Evolutionary conservation across 1,284 basidiomycete genomes (phyloP), one percentile per base, ranked within the genome.

Genomic region (Marasmius oreades): DNA sequence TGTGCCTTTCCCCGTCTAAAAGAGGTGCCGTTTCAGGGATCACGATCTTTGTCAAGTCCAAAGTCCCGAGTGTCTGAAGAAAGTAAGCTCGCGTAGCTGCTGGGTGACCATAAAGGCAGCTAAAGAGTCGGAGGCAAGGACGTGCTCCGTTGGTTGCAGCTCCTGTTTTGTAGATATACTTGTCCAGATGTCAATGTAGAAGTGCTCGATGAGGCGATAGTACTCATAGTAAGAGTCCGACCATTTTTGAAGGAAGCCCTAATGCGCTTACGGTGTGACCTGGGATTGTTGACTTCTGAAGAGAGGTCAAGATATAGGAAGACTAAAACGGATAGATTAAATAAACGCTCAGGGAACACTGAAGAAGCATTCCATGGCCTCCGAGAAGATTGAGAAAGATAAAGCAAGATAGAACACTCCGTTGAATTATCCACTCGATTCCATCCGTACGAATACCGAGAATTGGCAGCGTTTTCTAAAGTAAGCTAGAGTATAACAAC

Each of bases 351-450:
- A 91, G 61, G 92, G 89, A 1, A 84, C 85, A 61, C 81, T 84
- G 73, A 98, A 89, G 74, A 98, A 92, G 34, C 97, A 84, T 62
- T 93, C 86, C 47, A 99, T 74, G 5, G 97, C 96, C 71, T 99
- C 96, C 67, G 99, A 77, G 53, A 85, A 90, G 67, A 99, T 98
- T 16, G 94, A 93, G 73, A 98, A 95, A 76, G 96, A 99, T 1
- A 99, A 84, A 0, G 97, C 96, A 50, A 94, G 77, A 2, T 93
- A 78, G 75, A 94, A 93, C 57, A 93, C 95, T 51, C 97, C 96
- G 67, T 99, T 99, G 67, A 98, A 59, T 99, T 97, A 69, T 99
- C 97, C n/a, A 97, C 97, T 56, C 97, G 83, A 73, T 99, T 96
- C 95, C 95, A 98, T 20, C 94, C 94, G 67, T 96, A 97, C 1